Evolutionary conservation across 1,284 basidiomycete genomes (phyloP).

Genomic region (Pseudozyma pruni): DNA sequence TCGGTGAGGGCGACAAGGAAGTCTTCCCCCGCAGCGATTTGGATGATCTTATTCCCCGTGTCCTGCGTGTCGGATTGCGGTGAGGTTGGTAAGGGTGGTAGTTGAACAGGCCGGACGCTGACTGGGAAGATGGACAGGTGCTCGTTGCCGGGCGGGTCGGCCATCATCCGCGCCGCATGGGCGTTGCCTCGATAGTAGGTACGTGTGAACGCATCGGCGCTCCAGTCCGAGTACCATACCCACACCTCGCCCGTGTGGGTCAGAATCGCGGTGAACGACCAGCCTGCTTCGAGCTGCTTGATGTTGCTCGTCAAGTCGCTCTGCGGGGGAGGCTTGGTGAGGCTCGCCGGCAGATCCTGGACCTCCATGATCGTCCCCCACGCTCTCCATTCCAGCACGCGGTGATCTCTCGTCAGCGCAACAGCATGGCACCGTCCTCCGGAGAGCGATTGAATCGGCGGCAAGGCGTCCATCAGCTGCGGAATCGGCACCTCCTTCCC

Average conservation of each 20-base stretch:
- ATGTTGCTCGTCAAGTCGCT: constrained; percentile 5
- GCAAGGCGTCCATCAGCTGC: constrained; percentile 10
- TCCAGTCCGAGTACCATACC: constrained; percentile 27
- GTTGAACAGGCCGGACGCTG: constrained; percentile 4
- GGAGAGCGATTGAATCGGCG: constrained; percentile 28
- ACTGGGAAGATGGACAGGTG: constrained; percentile 15
- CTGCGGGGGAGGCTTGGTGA: neutral
- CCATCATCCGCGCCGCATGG: constrained; percentile 2
- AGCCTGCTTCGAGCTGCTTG: constrained; percentile 54
- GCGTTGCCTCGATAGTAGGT: constrained; percentile 8
- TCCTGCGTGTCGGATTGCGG: neutral
- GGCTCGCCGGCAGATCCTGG: constrained; percentile 7
- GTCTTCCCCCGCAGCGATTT: constrained; percentile 52
- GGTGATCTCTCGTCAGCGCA: constrained; percentile 69
- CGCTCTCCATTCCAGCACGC: constrained; percentile 47
- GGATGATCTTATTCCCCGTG: constrained; percentile 14
- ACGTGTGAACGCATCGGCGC: neutral
- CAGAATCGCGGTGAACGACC: constrained; percentile 44
- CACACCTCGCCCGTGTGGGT: constrained; percentile 15
- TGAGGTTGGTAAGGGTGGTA: constrained; percentile 5
- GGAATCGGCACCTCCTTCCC: constrained; percentile 1
- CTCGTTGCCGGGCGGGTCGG: constrained; percentile 11
- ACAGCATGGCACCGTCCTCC: constrained; percentile 79
- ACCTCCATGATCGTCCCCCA: constrained; percentile 35
- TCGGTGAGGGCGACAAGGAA: constrained; percentile 52